Evolutionary conservation across 495 filamentous ascomycete genomes (phyloP).

Genomic region (Diplogelasinospora grovesii): DNA sequence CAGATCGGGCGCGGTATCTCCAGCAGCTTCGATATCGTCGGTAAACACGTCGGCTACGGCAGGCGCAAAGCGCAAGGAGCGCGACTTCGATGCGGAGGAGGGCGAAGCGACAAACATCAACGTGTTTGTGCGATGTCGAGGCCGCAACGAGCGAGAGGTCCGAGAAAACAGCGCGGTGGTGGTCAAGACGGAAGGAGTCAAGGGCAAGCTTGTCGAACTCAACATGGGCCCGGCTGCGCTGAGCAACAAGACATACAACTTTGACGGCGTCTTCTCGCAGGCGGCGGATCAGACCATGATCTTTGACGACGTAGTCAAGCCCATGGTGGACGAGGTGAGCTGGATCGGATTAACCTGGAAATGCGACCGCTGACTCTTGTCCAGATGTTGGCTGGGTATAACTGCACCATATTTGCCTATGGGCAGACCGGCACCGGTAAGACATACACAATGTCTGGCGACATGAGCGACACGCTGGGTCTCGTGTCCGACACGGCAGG

Average conservation of each 20-base stretch:
- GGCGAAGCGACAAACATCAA: slow-evolving; percentile 91
- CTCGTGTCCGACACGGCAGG: slow-evolving; percentile 85
- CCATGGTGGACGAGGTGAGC: slow-evolving; percentile 83
- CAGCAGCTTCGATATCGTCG: slow-evolving; percentile 56
- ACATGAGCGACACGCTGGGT: slow-evolving; percentile 82
- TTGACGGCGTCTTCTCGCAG: slow-evolving; percentile 94
- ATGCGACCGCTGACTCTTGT: slow-evolving; percentile 8
- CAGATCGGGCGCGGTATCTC: slow-evolving; percentile 49
- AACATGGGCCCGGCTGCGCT: slow-evolving; percentile 89
- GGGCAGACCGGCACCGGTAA: slow-evolving; percentile 97
- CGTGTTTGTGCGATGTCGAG: slow-evolving; percentile 90
- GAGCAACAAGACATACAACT: slow-evolving; percentile 93
- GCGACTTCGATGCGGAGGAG: slow-evolving; percentile 68
- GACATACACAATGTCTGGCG: slow-evolving; percentile 98
- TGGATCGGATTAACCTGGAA: neutral
- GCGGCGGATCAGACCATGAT: slow-evolving; percentile 89
- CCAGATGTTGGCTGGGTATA: slow-evolving; percentile 92
- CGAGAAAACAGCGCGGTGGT: slow-evolving; percentile 90
- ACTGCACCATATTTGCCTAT: slow-evolving; percentile 98
- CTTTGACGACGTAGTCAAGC: slow-evolving; percentile 88
- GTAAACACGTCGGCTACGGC: slow-evolving; percentile 39
- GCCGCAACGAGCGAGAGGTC: slow-evolving; percentile 85
- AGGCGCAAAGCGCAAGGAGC: slow-evolving; percentile 69
- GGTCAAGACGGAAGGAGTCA: slow-evolving; percentile 76
- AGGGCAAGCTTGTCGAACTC: slow-evolving; percentile 73